phyloP scores from a whole-genome alignment of 148 eudicot genomes.

The Camellia lanceoleosa region DNA sequence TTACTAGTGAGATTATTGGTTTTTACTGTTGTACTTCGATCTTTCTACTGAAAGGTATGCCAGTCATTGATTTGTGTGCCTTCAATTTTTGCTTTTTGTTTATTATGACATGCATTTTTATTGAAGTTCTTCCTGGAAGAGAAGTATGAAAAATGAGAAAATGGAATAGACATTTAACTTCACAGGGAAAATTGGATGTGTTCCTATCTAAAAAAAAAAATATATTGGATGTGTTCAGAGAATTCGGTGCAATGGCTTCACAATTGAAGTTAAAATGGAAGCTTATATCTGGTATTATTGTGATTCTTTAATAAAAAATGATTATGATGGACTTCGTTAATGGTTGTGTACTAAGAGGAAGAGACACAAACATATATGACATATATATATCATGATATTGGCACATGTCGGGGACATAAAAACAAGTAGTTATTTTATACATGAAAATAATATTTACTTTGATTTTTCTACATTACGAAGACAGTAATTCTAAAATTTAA shows the following conservation, averaged over 20 bases:
- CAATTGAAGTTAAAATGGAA: background rate
- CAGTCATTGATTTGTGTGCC: background rate
- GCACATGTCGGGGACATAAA: no score
- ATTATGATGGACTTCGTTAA: background rate
- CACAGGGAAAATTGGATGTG: background rate
- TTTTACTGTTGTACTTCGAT: no score
- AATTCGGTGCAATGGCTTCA: background rate
- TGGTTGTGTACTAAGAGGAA: no score
- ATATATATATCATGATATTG: no score
- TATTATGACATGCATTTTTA: background rate
- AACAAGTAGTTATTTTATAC: no score
- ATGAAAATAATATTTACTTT: no score
- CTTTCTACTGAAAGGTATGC: background rate
- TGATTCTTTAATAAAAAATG: background rate
- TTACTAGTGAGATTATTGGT: background rate
- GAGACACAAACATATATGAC: no score
- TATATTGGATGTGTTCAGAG: background rate
- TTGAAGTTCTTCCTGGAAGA: background rate
- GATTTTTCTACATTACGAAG: no score
- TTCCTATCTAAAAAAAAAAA: no score
- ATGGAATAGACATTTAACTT: background rate
- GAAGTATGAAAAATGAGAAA: background rate
- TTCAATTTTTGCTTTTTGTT: background rate
- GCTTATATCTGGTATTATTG: background rate
- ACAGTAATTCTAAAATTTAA: no score